phyloP scores from a whole-genome alignment of 2,329 filamentous ascomycete species.

The Aspergillus hiratsukae region DNA sequence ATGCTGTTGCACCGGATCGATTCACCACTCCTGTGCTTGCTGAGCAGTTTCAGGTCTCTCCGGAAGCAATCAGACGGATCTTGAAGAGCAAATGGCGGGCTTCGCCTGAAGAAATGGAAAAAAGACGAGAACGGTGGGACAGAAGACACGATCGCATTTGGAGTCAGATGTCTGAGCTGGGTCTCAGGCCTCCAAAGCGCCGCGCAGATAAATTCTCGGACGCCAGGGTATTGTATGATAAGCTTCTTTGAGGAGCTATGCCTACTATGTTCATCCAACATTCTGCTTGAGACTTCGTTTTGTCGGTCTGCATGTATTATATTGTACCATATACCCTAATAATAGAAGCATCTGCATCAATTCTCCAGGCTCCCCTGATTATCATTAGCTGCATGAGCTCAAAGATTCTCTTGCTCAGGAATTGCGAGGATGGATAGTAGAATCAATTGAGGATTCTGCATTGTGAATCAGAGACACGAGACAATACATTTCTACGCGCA shows the following conservation, averaged over 20 bases:
- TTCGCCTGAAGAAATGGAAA: constrained; percentile 34
- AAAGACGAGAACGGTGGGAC: constrained; percentile 42
- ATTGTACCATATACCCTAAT: neutral
- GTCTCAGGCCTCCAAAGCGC: constrained; percentile 54
- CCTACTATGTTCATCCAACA: neutral
- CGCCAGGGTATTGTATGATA: constrained; percentile 22
- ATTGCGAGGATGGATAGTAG: neutral
- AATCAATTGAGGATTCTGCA: neutral
- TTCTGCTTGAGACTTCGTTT: neutral
- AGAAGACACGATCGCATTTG: constrained; percentile 43
- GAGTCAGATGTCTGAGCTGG: constrained; percentile 45
- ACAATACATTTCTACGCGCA: neutral
- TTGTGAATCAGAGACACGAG: neutral
- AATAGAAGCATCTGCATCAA: neutral
- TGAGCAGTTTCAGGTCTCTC: constrained; percentile 75
- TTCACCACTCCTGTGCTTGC: constrained; percentile 74
- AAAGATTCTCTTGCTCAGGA: neutral
- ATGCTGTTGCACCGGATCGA: constrained; percentile 68
- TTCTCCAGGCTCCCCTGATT: neutral
- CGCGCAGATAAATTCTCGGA: constrained; percentile 24
- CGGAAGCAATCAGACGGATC: constrained; percentile 83
- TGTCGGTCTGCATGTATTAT: neutral
- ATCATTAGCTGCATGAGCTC: neutral
- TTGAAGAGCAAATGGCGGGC: constrained; percentile 55
- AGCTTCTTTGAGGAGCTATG: neutral